phyloP scores from a whole-genome alignment of 768 basidiomycete species.

The Leccinum aurantiacum region DNA sequence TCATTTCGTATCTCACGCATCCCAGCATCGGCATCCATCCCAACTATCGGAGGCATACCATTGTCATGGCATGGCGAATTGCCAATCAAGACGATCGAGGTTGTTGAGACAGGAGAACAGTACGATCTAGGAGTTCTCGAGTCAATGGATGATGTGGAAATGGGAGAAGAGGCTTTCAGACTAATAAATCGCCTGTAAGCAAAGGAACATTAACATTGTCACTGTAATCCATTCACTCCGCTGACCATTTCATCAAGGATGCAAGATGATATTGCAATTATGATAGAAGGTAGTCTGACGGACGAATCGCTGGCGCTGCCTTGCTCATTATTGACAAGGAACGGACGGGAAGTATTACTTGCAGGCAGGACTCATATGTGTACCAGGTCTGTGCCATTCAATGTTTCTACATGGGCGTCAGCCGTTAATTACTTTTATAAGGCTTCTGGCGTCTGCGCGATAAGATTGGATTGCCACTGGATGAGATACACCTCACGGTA shows the following conservation, averaged over 20 bases:
- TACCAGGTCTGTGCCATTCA: conserved; percentile 49
- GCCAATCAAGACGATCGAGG: conserved; percentile 53
- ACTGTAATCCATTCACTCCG: background rate
- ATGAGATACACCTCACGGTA: conserved; percentile 66
- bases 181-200: conserved; percentile 64
- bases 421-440: conserved; percentile 23
- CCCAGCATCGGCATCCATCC: conserved; percentile 7
- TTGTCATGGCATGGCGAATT: conserved; percentile 44
- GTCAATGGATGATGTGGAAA: conserved; percentile 21
- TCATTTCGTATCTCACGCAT: conserved; percentile 55
- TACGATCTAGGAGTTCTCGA: conserved; percentile 49
- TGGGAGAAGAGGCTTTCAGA: conserved; percentile 57
- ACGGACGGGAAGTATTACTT: conserved; percentile 72
- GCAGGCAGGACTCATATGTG: conserved; percentile 69
- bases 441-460: conserved; percentile 81
- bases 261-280: conserved; percentile 60
- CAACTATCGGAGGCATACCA: conserved; percentile 26
- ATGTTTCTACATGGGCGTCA: background rate
- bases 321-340: conserved; percentile 38
- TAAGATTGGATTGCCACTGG: conserved; percentile 72
- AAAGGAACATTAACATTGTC: background rate
- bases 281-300: conserved; percentile 51
- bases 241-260: conserved; percentile 33
- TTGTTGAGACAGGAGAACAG: conserved; percentile 49
- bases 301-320: background rate